phyloP scores from a whole-genome alignment of 345 rosid genomes.

The Pseudoturritis turrita region DNA sequence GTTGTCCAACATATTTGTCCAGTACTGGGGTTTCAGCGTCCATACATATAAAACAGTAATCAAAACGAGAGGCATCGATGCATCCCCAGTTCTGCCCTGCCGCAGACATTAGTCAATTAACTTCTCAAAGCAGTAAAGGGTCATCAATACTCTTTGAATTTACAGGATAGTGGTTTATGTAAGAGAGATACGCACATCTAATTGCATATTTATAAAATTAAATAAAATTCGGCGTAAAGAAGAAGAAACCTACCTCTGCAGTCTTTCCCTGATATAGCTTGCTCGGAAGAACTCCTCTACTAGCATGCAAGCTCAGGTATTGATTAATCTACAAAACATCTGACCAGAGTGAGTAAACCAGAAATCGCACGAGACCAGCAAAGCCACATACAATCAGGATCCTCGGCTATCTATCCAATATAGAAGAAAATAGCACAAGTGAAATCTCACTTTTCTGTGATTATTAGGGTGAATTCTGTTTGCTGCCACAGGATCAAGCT shows the following conservation, averaged over 20 bases:
- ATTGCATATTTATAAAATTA: background rate
- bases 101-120: constrained; percentile 33
- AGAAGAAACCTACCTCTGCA: constrained; percentile 56
- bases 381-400: background rate
- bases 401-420: background rate
- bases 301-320: constrained; percentile 66
- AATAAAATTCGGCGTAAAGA: background rate
- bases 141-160: background rate
- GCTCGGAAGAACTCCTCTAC: constrained; percentile 69
- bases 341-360: constrained; percentile 4
- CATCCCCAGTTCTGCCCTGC: constrained; percentile 99
- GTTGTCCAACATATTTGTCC: constrained; percentile 63
- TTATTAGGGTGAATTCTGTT: constrained; percentile 90
- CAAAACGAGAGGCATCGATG: constrained; percentile 48
- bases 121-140: background rate
- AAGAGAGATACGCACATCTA: background rate
- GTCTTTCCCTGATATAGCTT: constrained; percentile 60
- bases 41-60: constrained; percentile 74
- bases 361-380: background rate
- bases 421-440: background rate
- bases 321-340: constrained; percentile 59
- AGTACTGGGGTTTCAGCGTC: constrained; percentile 62
- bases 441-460: constrained; percentile 58
- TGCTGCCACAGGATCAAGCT: constrained; percentile 87
- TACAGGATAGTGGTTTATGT: background rate